Evolutionary conservation across 495 filamentous ascomycete species (phyloP), one percentile per base, ranked within the genome.

Genomic region (Hypoxylon fuscum): DNA sequence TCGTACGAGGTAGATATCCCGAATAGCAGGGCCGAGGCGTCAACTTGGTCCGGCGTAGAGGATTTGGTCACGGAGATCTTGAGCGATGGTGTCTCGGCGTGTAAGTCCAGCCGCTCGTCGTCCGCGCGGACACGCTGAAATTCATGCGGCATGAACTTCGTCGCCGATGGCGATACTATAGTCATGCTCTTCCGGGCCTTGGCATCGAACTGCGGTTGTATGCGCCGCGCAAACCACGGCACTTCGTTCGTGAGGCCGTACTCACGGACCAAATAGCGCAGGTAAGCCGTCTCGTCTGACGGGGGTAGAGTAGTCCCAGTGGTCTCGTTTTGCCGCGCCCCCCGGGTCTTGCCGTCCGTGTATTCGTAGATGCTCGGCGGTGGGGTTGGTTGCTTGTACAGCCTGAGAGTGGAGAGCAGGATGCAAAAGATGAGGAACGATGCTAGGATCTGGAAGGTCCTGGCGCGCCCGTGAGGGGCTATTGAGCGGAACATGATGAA

Each of bases 21-120:
- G 59, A 88, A 85, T 42, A 85, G 74, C 37, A 88, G 74, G 49
- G 78, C 68, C 4, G 83, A 85, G 6, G 80, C 83, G 62, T 85
- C 79, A 32, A 65, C 14, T 20, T 56, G 35, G 50, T 61, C 44
- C 48, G 53, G 43, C 49, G 14, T 71, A 52, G 43, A 42, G 20
- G 53, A 68, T 62, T 35, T 65, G 17, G 51, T 22, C 23, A 63
- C 47, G 3, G 67, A 45, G 35, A 66, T 10, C 31, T 43, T 48
- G 5, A 66, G 21, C 12, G 50, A 4, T 5, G 35, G 17, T 20
- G 29, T 45, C 31, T 52, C 48, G 5, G 48, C 58, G 21, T 45
- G 18, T 11, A 64, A 35, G 22, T 55, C 37, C 17, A 70, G 42
- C 21, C 42, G 25, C n/a, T 65, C 62, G 35, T 55, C 46, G 46